phyloP scores from a whole-genome alignment of 2,329 filamentous ascomycete species.

The Aspergillus brasiliensis region DNA sequence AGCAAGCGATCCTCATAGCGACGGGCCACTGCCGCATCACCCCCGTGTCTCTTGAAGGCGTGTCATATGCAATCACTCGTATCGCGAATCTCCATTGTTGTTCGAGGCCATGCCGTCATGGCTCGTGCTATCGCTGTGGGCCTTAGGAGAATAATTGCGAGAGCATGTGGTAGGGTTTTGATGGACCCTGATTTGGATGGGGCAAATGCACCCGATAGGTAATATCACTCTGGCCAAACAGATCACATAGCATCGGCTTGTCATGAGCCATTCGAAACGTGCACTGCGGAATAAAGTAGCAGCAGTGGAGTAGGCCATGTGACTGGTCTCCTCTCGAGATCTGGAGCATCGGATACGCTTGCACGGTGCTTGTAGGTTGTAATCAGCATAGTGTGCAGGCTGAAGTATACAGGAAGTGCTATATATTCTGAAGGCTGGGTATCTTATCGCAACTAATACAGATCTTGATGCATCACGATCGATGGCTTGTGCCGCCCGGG shows the following conservation, averaged over 20 bases:
- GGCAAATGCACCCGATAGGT: conserved; percentile 1
- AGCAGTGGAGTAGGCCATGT: not conserved
- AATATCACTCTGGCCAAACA: not conserved
- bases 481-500: not conserved
- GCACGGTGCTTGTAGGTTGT: not conserved
- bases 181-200: conserved; percentile 7
- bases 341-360: not conserved
- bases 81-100: too few species aligned
- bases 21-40: not conserved
- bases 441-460: not conserved
- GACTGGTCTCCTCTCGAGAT: not conserved
- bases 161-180: conserved; percentile 1
- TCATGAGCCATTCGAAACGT: not conserved
- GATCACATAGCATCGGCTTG: not conserved
- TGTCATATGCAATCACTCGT: too few species aligned
- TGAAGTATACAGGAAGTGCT: not conserved
- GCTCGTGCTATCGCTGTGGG: not conserved
- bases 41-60: not conserved
- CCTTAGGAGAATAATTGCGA: not conserved
- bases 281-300: not conserved
- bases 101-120: not conserved
- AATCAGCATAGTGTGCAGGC: not conserved
- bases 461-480: not conserved
- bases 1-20: not conserved
- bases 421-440: not conserved